phyloP scores from a whole-genome alignment of 2,329 filamentous ascomycete species.

The Tolypocladium capitatum region DNA sequence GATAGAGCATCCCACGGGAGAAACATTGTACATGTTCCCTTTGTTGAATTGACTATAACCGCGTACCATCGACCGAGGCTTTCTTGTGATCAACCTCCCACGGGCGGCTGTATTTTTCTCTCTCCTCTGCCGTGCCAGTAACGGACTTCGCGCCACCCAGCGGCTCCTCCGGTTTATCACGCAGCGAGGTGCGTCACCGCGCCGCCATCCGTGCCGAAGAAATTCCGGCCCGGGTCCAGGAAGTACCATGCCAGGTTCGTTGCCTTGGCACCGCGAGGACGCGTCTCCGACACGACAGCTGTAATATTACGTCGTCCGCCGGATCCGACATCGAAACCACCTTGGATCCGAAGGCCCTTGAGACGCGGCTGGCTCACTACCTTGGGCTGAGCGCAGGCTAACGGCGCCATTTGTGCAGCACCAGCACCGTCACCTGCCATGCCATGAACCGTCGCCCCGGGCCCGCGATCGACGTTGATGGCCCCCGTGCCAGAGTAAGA shows the following conservation, averaged over 20 bases:
- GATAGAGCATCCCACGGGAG: slow-evolving; percentile 16
- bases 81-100: too few species aligned
- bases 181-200: neutral
- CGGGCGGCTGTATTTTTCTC: too few species aligned
- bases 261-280: too few species aligned
- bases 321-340: neutral
- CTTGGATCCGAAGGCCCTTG: neutral
- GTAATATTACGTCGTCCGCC: neutral
- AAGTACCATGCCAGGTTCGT: too few species aligned
- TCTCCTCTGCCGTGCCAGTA: neutral
- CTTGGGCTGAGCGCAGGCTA: neutral
- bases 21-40: slow-evolving; percentile 19
- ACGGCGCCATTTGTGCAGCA: neutral
- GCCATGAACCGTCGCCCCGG: neutral
- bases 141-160: neutral
- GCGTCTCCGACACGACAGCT: slow-evolving; percentile 1
- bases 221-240: neutral
- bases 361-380: neutral
- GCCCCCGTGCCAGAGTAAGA: neutral
- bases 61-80: neutral
- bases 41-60: slow-evolving; percentile 15
- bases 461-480: neutral
- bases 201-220: neutral
- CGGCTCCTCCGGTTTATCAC: too few species aligned
- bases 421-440: neutral